Conservation (phyloP, 768 basidiomycete species). For the Tephrocybe sp. region DNA sequence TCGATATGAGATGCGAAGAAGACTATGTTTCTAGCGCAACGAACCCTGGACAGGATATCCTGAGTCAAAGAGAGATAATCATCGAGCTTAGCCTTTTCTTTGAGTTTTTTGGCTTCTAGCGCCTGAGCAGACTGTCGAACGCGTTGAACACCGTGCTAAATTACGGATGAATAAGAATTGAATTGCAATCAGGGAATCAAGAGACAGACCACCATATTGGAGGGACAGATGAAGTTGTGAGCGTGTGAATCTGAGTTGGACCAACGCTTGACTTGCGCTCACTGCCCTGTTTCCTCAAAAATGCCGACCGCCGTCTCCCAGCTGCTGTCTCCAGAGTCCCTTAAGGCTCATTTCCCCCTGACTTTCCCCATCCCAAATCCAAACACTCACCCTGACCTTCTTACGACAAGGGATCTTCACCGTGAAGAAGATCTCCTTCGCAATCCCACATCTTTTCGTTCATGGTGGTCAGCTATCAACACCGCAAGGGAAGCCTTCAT, state of each 20-base stretch:
- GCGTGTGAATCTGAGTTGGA: conserved; percentile 11
- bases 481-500: conserved; percentile 65
- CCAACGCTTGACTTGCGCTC: conserved; percentile 1
- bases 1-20: conserved; percentile 10
- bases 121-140: conserved; percentile 55
- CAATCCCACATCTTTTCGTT: conserved; percentile 87
- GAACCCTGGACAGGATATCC: conserved; percentile 62
- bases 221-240: background rate
- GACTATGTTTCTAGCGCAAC: conserved; percentile 17
- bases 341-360: conserved; percentile 69
- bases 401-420: conserved; percentile 72
- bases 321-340: conserved; percentile 43
- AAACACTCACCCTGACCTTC: conserved; percentile 69
- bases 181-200: conserved; percentile 1
- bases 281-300: conserved; percentile 16
- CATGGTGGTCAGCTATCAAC: conserved; percentile 90
- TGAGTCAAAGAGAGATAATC: conserved; percentile 69
- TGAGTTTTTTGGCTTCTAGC: conserved; percentile 61
- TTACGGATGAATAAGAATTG: conserved; percentile 3
- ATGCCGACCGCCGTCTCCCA: conserved; percentile 60
- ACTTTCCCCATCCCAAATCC: conserved; percentile 85
- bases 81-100: conserved; percentile 72
- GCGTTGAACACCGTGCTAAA: conserved; percentile 73
- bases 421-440: conserved; percentile 93
- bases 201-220: conserved; percentile 15